Evolutionary conservation across 306 rosid species (phyloP).

Genomic region (Vigna mungo): DNA sequence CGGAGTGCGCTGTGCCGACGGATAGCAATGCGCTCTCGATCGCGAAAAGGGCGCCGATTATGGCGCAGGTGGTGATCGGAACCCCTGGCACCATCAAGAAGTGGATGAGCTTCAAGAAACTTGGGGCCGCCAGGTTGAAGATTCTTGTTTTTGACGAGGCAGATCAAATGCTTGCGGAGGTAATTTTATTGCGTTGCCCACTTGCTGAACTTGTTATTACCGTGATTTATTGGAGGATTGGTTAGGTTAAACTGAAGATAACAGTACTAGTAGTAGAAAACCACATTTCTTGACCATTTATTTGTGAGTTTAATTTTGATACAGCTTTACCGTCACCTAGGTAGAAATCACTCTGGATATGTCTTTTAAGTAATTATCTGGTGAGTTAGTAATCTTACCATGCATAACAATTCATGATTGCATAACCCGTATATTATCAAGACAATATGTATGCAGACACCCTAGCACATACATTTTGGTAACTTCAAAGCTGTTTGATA

Average conservation of each 20-base stretch:
- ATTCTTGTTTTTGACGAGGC: constrained; percentile 97
- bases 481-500: too few species aligned
- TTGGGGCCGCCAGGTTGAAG: constrained; percentile 56
- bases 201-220: neutral
- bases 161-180: constrained; percentile 67
- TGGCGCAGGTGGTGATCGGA: constrained; percentile 88
- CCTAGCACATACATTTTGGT: too few species aligned
- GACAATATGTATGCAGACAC: too few species aligned
- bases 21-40: constrained; percentile 53
- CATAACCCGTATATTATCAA: too few species aligned
- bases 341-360: neutral
- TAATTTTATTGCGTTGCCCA: neutral
- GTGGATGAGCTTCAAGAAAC: constrained; percentile 66
- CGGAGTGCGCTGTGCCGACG: constrained; percentile 80
- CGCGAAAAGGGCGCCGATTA: constrained; percentile 57
- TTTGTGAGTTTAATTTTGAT: neutral
- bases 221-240: neutral
- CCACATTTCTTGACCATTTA: neutral
- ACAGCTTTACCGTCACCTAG: neutral
- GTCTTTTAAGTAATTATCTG: neutral
- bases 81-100: constrained; percentile 90
- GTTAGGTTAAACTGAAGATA: neutral
- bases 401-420: too few species aligned
- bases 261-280: neutral
- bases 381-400: too few species aligned